Percentiles rank a stretch among this genome's conserved stretches.
These are phyloP conservation scores for Paspalum notatum DNA, from an alignment of 176 grass and related monocot genomes.

Conservation along the genomic window DNA sequence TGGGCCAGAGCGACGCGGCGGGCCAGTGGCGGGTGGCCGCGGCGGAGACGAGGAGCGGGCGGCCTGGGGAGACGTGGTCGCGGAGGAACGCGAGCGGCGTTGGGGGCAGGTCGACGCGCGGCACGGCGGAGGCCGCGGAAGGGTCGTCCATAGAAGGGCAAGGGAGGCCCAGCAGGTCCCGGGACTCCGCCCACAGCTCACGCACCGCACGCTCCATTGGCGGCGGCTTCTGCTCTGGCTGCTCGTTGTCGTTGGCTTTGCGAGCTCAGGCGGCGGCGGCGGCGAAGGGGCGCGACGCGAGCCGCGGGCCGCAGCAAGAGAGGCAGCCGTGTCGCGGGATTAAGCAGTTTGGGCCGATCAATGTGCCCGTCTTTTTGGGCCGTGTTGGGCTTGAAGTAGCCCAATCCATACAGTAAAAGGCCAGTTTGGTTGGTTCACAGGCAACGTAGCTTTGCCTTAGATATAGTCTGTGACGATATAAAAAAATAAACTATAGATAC, in stretches of 20 bases:
- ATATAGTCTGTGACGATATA: too few species aligned
- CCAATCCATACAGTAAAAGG: neutral
- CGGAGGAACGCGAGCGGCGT: slow-evolving; percentile 74
- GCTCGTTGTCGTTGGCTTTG: slow-evolving; percentile 35
- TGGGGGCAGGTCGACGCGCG: slow-evolving; percentile 59
- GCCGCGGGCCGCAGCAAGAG: neutral
- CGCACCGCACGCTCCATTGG: slow-evolving; percentile 61
- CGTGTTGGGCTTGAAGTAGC: neutral
- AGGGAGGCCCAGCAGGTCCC: slow-evolving; percentile 67
- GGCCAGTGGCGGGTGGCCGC: slow-evolving; percentile 81
- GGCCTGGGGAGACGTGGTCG: slow-evolving; percentile 73
- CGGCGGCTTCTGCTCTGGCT: neutral
- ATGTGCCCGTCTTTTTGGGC: neutral
- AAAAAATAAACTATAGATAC: neutral
- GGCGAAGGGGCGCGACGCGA: neutral
- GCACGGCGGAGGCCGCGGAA: slow-evolving; percentile 26
- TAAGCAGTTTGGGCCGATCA: neutral
- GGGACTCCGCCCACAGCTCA: slow-evolving; percentile 79
- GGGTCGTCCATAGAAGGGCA: neutral
- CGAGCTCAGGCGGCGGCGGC: slow-evolving; percentile 24
- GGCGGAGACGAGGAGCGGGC: slow-evolving; percentile 75
- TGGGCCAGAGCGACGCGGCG: slow-evolving; percentile 70
- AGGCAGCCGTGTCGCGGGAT: neutral
- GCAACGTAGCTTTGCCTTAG: too few species aligned
- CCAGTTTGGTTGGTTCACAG: too few species aligned